A percentile compares a stretch with the other conserved stretches of the same genome.
Conservation (phyloP, 1,139 yeast species). For the Kluyveromyces sp. region DNA sequence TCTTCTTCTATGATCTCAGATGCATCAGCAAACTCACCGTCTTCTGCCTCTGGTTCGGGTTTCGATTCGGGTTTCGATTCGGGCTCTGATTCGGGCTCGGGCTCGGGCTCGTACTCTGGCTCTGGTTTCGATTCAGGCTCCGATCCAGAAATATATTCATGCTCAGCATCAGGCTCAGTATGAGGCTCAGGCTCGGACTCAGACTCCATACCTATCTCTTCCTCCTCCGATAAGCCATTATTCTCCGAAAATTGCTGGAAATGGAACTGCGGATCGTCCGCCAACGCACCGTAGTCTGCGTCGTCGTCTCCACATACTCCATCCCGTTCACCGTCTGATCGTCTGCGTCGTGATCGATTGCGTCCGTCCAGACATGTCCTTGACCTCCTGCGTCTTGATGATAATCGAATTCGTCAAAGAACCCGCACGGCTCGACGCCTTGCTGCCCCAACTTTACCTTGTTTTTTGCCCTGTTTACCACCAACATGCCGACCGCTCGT, state of each 20-base stretch:
- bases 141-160: neutral
- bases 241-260: conserved; percentile 26
- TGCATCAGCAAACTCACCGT: conserved; percentile 24
- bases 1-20: conserved; percentile 10
- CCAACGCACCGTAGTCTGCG: conserved; percentile 21
- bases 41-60: conserved; percentile 3
- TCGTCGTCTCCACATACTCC: conserved; percentile 28
- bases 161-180: neutral
- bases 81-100: neutral
- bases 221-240: conserved; percentile 6
- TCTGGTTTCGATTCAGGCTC: neutral
- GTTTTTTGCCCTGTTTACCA: too few relatives aligned
- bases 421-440: neutral
- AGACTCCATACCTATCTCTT: conserved; percentile 3
- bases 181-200: neutral
- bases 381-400: conserved; percentile 25
- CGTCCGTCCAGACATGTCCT: conserved; percentile 28
- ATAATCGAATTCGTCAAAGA: conserved; percentile 12
- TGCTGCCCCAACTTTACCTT: too few relatives aligned
- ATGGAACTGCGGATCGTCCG: conserved; percentile 16
- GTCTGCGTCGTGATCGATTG: conserved; percentile 27
- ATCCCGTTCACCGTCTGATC: conserved; percentile 25
- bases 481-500: too few relatives aligned
- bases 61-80: too few relatives aligned
- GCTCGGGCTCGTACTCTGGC: neutral